Conservation (phyloP, 306 rosid species). For the Trifolium dubium region DNA sequence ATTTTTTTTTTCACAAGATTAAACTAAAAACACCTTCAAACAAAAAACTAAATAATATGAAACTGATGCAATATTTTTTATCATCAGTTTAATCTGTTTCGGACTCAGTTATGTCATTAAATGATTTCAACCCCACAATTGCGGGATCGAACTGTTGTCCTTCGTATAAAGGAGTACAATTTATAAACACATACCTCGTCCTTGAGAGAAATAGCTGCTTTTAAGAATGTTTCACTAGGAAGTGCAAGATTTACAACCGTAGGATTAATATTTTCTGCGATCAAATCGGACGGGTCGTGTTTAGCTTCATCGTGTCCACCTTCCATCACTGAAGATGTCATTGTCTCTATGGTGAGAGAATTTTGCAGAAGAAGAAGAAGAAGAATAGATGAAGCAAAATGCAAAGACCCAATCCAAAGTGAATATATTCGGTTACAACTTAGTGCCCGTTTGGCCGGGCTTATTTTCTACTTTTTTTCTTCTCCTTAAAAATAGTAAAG, state of each 20-base stretch:
- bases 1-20: not conserved
- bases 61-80: too few relatives aligned
- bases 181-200: slow-evolving; percentile 54
- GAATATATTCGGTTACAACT: not conserved
- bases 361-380: not conserved
- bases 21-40: too few relatives aligned
- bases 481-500: too few relatives aligned
- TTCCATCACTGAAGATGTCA: slow-evolving; percentile 54
- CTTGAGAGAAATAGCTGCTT: slow-evolving; percentile 74
- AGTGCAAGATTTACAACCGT: slow-evolving; percentile 45
- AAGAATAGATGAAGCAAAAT: not conserved
- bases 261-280: slow-evolving; percentile 38
- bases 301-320: slow-evolving; percentile 50
- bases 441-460: too few relatives aligned
- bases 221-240: slow-evolving; percentile 52
- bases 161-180: not conserved
- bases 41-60: too few relatives aligned
- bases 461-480: too few relatives aligned
- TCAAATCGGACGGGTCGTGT: slow-evolving; percentile 51
- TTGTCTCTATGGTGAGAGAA: not conserved
- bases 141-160: too few relatives aligned
- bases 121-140: too few relatives aligned
- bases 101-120: too few relatives aligned
- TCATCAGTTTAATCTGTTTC: too few relatives aligned
- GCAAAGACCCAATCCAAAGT: not conserved